Evolutionary conservation across 164 flowering plant genomes (phyloP).

Genomic region (Malania oleifera): DNA sequence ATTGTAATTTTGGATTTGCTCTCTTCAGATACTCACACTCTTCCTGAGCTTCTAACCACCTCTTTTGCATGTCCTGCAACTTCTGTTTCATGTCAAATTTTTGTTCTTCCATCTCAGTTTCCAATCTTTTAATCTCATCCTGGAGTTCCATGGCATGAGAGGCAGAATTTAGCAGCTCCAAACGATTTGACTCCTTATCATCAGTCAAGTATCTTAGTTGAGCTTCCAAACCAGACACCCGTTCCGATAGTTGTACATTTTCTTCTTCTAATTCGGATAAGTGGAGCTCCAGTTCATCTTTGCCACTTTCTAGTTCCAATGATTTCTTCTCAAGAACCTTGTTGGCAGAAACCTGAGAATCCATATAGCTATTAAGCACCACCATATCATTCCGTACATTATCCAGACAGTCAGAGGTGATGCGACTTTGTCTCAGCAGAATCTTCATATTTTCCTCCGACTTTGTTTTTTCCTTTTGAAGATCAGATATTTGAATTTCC

Average conservation of each 20-base stretch:
- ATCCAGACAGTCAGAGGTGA: slow-evolving; percentile 42
- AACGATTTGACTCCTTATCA: slow-evolving; percentile 39
- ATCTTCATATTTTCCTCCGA: slow-evolving; percentile 37
- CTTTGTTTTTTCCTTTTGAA: slow-evolving; percentile 37
- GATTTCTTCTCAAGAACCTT: slow-evolving; percentile 47
- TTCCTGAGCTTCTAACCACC: slow-evolving; percentile 45
- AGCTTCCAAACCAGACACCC: slow-evolving; percentile 57
- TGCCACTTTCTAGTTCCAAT: slow-evolving; percentile 45
- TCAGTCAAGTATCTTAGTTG: slow-evolving; percentile 48
- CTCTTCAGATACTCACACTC: slow-evolving; percentile 47
- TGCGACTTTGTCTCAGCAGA: slow-evolving; percentile 30
- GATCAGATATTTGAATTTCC: slow-evolving; percentile 34
- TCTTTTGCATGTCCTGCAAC: slow-evolving; percentile 36
- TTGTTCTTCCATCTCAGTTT: slow-evolving; percentile 34
- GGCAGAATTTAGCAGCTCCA: slow-evolving; percentile 46
- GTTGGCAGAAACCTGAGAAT: slow-evolving; percentile 47
- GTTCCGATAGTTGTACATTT: slow-evolving; percentile 44
- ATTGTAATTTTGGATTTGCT: slow-evolving; percentile 42
- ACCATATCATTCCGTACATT: slow-evolving; percentile 39
- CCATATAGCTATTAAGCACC: slow-evolving; percentile 38
- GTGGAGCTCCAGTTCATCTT: slow-evolving; percentile 47
- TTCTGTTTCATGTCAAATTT: slow-evolving; percentile 33
- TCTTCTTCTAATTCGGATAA: slow-evolving; percentile 54
- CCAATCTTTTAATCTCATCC: slow-evolving; percentile 39
- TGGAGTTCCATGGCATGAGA: slow-evolving; percentile 30